These are phyloP conservation scores for Dictyostelium capitatum DNA, from an alignment of 78 protist genomes.

Conservation along the genomic window DNA sequence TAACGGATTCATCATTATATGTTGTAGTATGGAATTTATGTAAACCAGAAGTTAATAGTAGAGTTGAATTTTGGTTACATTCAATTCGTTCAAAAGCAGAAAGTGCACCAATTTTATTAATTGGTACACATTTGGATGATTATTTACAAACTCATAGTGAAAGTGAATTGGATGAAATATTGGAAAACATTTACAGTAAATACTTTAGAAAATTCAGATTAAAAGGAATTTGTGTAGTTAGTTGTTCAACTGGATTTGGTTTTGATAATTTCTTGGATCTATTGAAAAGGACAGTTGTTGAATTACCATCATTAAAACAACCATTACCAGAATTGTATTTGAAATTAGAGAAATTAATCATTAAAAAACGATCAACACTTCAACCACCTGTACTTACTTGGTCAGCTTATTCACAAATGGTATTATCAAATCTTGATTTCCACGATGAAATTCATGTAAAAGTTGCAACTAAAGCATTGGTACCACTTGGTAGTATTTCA, in stretches of 20 bases:
- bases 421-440: conserved; percentile 51
- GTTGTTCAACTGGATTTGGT: conserved; percentile 56
- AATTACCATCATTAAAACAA: conserved; percentile 63
- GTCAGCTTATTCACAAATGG: conserved; percentile 71
- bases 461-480: conserved; percentile 72
- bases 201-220: conserved; percentile 57
- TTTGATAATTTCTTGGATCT: conserved; percentile 48
- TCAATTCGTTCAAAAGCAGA: conserved; percentile 62
- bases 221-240: conserved; percentile 52
- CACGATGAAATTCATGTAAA: conserved; percentile 80
- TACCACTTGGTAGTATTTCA: conserved; percentile 31
- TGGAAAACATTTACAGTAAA: conserved; percentile 37
- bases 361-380: conserved; percentile 51
- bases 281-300: conserved; percentile 32
- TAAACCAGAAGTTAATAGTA: conserved; percentile 74
- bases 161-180: conserved; percentile 50
- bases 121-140: conserved; percentile 81
- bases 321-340: conserved; percentile 52
- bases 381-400: conserved; percentile 62
- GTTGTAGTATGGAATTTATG: conserved; percentile 81
- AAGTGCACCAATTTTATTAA: conserved; percentile 63
- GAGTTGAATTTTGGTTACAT: conserved; percentile 80
- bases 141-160: conserved; percentile 53
- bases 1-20: conserved; percentile 65
- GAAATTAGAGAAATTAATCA: conserved; percentile 50